These are phyloP conservation scores for Truncatella angustata DNA, from an alignment of 2,329 filamentous ascomycete species.

Conservation along the genomic window DNA sequence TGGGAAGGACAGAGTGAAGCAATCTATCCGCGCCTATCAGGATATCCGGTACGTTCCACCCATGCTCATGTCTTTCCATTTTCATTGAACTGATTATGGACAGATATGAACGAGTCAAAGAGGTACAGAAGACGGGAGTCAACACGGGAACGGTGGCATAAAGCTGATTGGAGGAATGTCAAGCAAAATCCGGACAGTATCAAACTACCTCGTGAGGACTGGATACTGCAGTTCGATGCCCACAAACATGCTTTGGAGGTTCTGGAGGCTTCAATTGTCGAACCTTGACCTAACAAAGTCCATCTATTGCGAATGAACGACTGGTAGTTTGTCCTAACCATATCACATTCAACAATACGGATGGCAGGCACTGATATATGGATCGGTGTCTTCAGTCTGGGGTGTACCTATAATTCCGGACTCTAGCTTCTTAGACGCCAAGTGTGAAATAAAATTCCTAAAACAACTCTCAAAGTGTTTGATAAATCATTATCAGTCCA, in stretches of 20 bases:
- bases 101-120: conserved; percentile 45
- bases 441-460: too few relatives aligned
- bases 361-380: too few relatives aligned
- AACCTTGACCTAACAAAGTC: too few relatives aligned
- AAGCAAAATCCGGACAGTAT: conserved; percentile 46
- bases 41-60: conserved; percentile 31
- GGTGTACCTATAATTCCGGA: too few relatives aligned
- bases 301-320: too few relatives aligned
- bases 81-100: conserved; percentile 45
- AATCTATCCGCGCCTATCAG: conserved; percentile 45
- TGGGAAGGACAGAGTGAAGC: conserved; percentile 45
- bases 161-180: conserved; percentile 50
- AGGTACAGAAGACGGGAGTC: conserved; percentile 50
- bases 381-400: too few relatives aligned
- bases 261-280: too few relatives aligned
- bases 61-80: conserved; percentile 27
- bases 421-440: too few relatives aligned
- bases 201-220: conserved; percentile 47
- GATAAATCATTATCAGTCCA: too few relatives aligned
- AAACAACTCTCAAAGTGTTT: too few relatives aligned
- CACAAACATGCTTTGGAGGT: conserved; percentile 41
- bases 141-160: conserved; percentile 53
- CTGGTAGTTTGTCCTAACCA: too few relatives aligned
- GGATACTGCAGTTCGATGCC: conserved; percentile 51
- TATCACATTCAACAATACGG: too few relatives aligned